These are phyloP conservation scores for Tilletiopsis washingtonensis DNA, from an alignment of 1,284 basidiomycete species.

Conservation along the genomic window DNA sequence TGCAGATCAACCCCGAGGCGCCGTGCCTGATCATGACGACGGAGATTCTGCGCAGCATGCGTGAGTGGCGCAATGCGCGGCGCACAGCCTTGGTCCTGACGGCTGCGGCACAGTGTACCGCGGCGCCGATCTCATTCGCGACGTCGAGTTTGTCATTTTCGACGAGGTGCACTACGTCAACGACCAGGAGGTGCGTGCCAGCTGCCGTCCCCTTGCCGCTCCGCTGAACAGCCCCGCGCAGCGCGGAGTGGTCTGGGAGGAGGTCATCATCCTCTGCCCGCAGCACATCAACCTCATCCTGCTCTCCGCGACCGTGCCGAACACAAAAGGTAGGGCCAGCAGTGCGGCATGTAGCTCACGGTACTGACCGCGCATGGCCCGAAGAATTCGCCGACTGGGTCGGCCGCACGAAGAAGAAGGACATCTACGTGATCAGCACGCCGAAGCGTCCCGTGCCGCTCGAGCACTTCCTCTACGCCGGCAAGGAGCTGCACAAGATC, in stretches of 20 bases:
- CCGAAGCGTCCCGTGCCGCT: conserved; percentile 91
- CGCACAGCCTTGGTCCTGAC: too few species aligned
- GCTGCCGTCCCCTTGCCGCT: too few species aligned
- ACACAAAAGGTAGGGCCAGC: conserved; percentile 69
- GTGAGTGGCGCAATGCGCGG: conserved; percentile 6
- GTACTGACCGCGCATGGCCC: background rate
- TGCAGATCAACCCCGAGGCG: conserved; percentile 97
- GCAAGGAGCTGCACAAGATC: conserved; percentile 82
- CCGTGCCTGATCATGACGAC: conserved; percentile 83
- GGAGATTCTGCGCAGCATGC: conserved; percentile 97
- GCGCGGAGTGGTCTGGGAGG: conserved; percentile 99
- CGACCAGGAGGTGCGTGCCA: conserved; percentile 79
- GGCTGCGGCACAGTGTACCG: conserved; percentile 38
- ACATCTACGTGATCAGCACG: conserved; percentile 98
- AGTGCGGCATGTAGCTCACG: too few species aligned
- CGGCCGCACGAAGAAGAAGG: conserved; percentile 97
- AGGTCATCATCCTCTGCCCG: conserved; percentile 73
- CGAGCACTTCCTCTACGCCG: conserved; percentile 93
- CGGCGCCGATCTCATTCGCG: conserved; percentile 92
- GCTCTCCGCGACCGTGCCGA: conserved; percentile 94
- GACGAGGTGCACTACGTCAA: conserved; percentile 99
- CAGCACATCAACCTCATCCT: conserved; percentile 55
- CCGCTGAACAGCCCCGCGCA: conserved; percentile 50
- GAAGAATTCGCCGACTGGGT: conserved; percentile 97
- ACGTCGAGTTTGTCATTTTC: conserved; percentile 99